Base-by-base conservation (phyloP, 192 early-diverging fungal species). In the Umbelopsis sp. region DNA sequence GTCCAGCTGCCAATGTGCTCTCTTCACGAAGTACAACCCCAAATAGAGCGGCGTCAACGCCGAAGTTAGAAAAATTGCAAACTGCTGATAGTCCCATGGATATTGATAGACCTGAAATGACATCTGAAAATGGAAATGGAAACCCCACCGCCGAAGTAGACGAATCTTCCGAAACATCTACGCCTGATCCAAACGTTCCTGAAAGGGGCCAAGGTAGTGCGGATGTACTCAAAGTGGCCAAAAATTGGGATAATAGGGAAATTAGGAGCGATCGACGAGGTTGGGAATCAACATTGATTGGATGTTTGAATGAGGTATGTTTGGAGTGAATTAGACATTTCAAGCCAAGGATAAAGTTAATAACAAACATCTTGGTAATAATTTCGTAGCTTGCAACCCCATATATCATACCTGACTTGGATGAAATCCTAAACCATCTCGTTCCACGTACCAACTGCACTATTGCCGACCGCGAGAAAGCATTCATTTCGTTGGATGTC, bases 211-310 rank as follows among this genome's bases (percentile, higher is more conserved):
- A 67, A 67, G 66, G 43, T 45, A 67, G 66, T 26, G 41, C 66
- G 21, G 66, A 44, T 67, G 38, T 67, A 32, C n/a, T 25, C 22
- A 47, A 44, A 24, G 45, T 47, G 22, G 44, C 73, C 14, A 73
- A 83, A n/a, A 77, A 73, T 24, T 88, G 86, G 86, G 86, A 88
- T 41, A 69, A 74, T 22, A 82, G 68, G 45, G 65, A 77, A 71
- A 69, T 88, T 7, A 67, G 65, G 68, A 54, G 77, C 21, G 77
- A 73, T 45, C 68, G 83, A 52, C 74, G 81, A 56, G 77, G 79
- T 14, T 87, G 85, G 85, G 82, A 82, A 47, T 69, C 73, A 8
- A 70, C 74, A 12, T 47, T 87, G 17, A 79, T 85, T 31, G 85
- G 85, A n/a, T 81, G 81, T 34, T 45, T 87, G 22, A 82, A 87